Base-by-base conservation (phyloP, 176 grass and related monocot species). In the Eragrostis curvula region DNA sequence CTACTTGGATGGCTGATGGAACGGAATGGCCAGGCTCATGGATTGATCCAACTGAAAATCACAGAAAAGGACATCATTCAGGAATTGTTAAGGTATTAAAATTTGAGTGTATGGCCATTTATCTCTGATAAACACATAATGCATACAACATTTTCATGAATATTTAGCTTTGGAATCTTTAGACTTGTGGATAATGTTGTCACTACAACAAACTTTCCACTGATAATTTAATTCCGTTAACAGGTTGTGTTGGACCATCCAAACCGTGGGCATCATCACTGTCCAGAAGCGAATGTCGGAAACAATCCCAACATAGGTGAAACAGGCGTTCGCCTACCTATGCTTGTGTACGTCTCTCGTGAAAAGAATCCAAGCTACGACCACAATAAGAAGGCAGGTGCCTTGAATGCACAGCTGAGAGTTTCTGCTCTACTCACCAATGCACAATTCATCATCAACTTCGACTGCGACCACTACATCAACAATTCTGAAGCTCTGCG, bases 381-480 rank as follows among this genome's bases (percentile, higher is more conserved):
- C 28, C 74, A 85, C 53, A 77, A 85, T 32, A 85, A 89, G 56
- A 89, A 89, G 80, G 80, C 80, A 50, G 80, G 80, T 49, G 80
- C 80, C 20, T 25, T 71, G 67, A 81, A 81, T 36, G 79, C 67
- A 25, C 79, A 71, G 15, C 7, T 81, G 41, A 42, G 79, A 27
- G 79, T 55, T 10, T 81, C 79, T 47, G 79, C 79, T 29, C 79
- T 81, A 18, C 49, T 80, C n/a, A 29, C 65, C 43, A 80, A 70
- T 80, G 49, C 65, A n/a, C 78, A 80, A 28, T 40, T 80, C 65
- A 44, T 80, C 78, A 80, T 80, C 61, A 89, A 89, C 82, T 80
- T 89, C 7, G 87, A 89, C n/a, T 79, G 82, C 11, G 81, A 89
- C n/a, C 87, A 85, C 77, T 70, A 81, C 77, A 70, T 81, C 70